These are phyloP conservation scores for Salix koriyanagi DNA, from an alignment of 345 rosid species.

Conservation along the genomic window DNA sequence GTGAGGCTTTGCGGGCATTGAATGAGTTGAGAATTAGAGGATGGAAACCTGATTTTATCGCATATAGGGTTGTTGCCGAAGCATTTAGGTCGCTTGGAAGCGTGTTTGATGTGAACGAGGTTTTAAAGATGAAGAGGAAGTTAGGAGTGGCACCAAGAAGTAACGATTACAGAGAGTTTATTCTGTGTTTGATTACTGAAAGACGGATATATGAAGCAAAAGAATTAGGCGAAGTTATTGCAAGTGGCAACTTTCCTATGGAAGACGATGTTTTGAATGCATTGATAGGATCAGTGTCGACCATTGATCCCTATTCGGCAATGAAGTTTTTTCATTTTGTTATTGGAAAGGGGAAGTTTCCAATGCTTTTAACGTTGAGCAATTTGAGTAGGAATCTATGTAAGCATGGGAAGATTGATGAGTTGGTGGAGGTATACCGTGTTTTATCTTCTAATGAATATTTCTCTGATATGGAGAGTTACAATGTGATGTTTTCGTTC, in stretches of 20 bases:
- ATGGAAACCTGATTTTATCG: slow-evolving; percentile 89
- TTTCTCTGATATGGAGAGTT: slow-evolving; percentile 53
- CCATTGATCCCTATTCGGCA: slow-evolving; percentile 56
- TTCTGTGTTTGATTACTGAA: slow-evolving; percentile 53
- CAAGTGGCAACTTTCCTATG: slow-evolving; percentile 65
- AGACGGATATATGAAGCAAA: slow-evolving; percentile 60
- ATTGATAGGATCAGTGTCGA: slow-evolving; percentile 68
- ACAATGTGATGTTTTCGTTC: slow-evolving; percentile 53
- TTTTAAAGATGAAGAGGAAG: slow-evolving; percentile 86
- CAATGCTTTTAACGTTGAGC: slow-evolving; percentile 52
- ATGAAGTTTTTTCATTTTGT: slow-evolving; percentile 45
- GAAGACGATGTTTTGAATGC: slow-evolving; percentile 65
- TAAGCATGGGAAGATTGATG: slow-evolving; percentile 50
- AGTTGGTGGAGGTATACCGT: slow-evolving; percentile 46
- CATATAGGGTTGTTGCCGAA: slow-evolving; percentile 79
- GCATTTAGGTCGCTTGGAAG: slow-evolving; percentile 45
- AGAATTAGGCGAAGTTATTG: slow-evolving; percentile 59
- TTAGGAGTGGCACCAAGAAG: slow-evolving; percentile 87
- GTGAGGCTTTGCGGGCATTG: slow-evolving; percentile 55
- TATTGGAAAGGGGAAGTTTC: slow-evolving; percentile 50
- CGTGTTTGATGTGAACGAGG: slow-evolving; percentile 50
- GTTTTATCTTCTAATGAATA: slow-evolving; percentile 47
- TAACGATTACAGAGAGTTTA: slow-evolving; percentile 59
- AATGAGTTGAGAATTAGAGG: slow-evolving; percentile 65
- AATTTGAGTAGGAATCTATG: slow-evolving; percentile 69